Percentiles rank a stretch among this genome's conserved stretches.
These are phyloP conservation scores for Yamadazyma buinensis DNA, from an alignment of 1,139 yeast species.

Conservation along the genomic window DNA sequence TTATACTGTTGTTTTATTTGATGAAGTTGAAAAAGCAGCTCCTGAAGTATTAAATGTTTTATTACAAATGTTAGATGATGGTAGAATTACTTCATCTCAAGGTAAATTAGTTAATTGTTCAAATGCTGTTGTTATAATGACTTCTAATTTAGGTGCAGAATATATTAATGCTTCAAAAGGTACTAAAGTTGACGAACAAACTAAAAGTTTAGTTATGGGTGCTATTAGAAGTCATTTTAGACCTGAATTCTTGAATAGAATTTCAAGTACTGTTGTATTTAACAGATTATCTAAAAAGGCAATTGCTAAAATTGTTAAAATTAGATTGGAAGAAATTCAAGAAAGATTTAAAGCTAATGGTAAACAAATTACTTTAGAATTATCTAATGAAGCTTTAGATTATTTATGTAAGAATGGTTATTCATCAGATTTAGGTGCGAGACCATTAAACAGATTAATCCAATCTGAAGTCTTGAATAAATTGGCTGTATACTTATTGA, in stretches of 20 bases:
- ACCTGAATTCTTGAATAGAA: slow-evolving; percentile 96
- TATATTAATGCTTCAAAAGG: slow-evolving; percentile 69
- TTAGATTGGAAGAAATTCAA: slow-evolving; percentile 81
- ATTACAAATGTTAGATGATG: slow-evolving; percentile 92
- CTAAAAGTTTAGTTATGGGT: slow-evolving; percentile 76
- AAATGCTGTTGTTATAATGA: slow-evolving; percentile 90
- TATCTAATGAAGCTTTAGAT: slow-evolving; percentile 72
- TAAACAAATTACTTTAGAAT: slow-evolving; percentile 65
- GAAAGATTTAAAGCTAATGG: slow-evolving; percentile 80
- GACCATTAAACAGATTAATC: slow-evolving; percentile 93
- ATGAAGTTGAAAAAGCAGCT: slow-evolving; percentile 98
- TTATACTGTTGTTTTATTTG: slow-evolving; percentile 89
- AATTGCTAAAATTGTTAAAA: slow-evolving; percentile 83
- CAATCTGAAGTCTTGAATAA: slow-evolving; percentile 84
- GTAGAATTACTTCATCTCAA: slow-evolving; percentile 89
- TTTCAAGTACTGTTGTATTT: slow-evolving; percentile 87
- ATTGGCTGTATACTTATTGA: slow-evolving; percentile 81
- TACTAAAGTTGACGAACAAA: slow-evolving; percentile 58
- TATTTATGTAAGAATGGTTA: slow-evolving; percentile 84
- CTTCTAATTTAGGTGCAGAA: slow-evolving; percentile 95
- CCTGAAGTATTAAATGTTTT: slow-evolving; percentile 94
- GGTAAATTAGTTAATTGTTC: slow-evolving; percentile 93
- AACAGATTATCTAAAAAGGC: slow-evolving; percentile 90
- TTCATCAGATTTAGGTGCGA: slow-evolving; percentile 91
- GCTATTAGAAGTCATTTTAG: slow-evolving; percentile 90